phyloP scores from a whole-genome alignment of 2,329 filamentous ascomycete genomes.

The Aspergillus transmontanensis region DNA sequence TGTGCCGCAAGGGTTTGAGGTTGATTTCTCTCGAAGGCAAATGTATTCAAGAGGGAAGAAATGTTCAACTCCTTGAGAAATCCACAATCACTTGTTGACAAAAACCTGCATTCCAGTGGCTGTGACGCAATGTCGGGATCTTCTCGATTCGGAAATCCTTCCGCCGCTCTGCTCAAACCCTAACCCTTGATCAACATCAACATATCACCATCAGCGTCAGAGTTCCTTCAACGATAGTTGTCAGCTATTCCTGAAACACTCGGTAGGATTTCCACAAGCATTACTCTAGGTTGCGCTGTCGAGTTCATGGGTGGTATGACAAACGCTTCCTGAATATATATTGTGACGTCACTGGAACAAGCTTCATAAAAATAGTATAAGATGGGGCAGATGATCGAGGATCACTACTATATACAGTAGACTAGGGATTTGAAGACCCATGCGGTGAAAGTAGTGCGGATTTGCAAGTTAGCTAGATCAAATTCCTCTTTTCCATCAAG shows the following conservation, averaged over 20 bases:
- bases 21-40: not conserved
- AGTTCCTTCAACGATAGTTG: too few relatives aligned
- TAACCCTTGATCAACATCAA: not conserved
- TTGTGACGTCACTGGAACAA: not conserved
- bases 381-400: too few relatives aligned
- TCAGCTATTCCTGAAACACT: too few relatives aligned
- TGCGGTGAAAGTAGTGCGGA: too few relatives aligned
- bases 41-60: not conserved
- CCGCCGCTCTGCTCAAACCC: not conserved
- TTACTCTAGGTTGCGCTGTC: not conserved
- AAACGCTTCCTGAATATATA: not conserved
- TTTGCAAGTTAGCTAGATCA: too few relatives aligned
- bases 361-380: too few relatives aligned
- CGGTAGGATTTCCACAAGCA: not conserved
- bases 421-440: too few relatives aligned
- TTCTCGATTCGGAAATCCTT: constrained; percentile 2
- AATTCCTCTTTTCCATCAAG: too few relatives aligned
- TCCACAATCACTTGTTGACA: not conserved
- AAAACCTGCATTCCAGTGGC: not conserved
- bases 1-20: not conserved
- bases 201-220: not conserved
- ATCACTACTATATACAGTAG: too few relatives aligned
- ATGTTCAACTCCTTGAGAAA: not conserved
- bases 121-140: constrained; percentile 3
- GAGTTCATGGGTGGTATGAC: not conserved